Percentiles rank a stretch among this genome's conserved stretches.
phyloP scores from a whole-genome alignment of 2,329 filamentous ascomycete species.

The Phyllosticta capitalensis region DNA sequence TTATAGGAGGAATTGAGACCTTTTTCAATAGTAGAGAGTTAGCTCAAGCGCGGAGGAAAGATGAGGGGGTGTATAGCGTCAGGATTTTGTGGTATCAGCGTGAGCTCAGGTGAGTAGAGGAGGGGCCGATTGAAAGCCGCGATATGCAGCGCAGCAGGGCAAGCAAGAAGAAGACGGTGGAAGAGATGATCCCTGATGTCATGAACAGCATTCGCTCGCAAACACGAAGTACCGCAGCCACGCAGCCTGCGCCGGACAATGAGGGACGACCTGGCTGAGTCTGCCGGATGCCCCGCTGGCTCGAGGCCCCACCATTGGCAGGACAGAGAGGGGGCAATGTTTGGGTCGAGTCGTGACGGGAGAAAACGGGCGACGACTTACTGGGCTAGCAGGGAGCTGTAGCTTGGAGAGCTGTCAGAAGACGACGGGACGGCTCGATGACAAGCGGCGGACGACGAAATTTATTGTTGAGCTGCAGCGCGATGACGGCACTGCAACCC shows the following conservation, averaged over 20 bases:
- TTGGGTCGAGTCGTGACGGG: not conserved
- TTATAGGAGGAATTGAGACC: not conserved
- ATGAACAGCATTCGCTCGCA: too few species aligned
- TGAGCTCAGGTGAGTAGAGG: conserved; percentile 10
- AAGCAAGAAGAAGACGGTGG: not conserved
- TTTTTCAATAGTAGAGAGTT: not conserved
- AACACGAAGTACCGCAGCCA: too few species aligned
- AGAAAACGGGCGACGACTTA: not conserved
- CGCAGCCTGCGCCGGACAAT: not conserved
- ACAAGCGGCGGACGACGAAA: conserved; percentile 4
- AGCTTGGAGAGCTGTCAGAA: not conserved
- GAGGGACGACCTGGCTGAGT: not conserved
- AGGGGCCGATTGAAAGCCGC: conserved; percentile 7
- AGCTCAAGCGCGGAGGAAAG: not conserved
- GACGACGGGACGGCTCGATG: not conserved
- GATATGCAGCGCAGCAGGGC: not conserved
- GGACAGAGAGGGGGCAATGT: not conserved
- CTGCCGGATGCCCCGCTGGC: not conserved
- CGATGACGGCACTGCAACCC: not conserved
- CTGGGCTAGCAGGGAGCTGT: not conserved
- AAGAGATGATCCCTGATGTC: not conserved
- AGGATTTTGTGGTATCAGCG: conserved; percentile 1
- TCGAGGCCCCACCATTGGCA: not conserved
- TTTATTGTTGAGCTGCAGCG: not conserved
- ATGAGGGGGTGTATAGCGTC: not conserved